Percentiles rank a stretch among this genome's conserved stretches.
These are phyloP conservation scores for Pelargonium fulgidum DNA, from an alignment of 441 rosid genomes.

Conservation along the genomic window DNA sequence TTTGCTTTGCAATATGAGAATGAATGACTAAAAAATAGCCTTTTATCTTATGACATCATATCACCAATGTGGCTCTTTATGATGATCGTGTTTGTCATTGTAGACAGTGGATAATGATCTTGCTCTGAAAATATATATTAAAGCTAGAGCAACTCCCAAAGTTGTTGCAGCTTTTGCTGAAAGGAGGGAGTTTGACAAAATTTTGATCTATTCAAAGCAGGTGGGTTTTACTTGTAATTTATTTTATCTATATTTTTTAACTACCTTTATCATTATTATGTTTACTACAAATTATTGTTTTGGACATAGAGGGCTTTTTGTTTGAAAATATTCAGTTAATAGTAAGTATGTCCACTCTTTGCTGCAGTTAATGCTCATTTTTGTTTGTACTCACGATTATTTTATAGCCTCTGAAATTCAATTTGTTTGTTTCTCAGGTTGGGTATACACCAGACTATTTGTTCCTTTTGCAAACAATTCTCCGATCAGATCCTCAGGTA, in stretches of 20 bases:
- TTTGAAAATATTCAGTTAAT: background rate
- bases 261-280: background rate
- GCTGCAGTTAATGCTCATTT: too few species aligned
- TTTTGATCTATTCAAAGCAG: slow-evolving; percentile 97
- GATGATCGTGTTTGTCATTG: slow-evolving; percentile 20
- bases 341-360: background rate
- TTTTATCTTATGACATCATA: too few species aligned
- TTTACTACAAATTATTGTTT: background rate
- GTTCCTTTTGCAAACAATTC: slow-evolving; percentile 98
- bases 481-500: slow-evolving; percentile 99
- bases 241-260: background rate
- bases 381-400: background rate
- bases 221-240: slow-evolving; percentile 26
- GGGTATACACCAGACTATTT: slow-evolving; percentile 98
- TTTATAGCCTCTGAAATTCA: background rate
- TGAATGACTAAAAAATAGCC: too few species aligned
- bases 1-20: slow-evolving; percentile 27
- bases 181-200: slow-evolving; percentile 98
- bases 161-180: slow-evolving; percentile 99
- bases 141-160: slow-evolving; percentile 99
- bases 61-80: background rate
- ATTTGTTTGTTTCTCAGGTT: slow-evolving; percentile 48
- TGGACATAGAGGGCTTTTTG: background rate
- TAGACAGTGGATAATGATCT: slow-evolving; percentile 99
- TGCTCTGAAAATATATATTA: slow-evolving; percentile 89